phyloP scores from a whole-genome alignment of 495 filamentous ascomycete genomes.

The Coniosporium apollinis region DNA sequence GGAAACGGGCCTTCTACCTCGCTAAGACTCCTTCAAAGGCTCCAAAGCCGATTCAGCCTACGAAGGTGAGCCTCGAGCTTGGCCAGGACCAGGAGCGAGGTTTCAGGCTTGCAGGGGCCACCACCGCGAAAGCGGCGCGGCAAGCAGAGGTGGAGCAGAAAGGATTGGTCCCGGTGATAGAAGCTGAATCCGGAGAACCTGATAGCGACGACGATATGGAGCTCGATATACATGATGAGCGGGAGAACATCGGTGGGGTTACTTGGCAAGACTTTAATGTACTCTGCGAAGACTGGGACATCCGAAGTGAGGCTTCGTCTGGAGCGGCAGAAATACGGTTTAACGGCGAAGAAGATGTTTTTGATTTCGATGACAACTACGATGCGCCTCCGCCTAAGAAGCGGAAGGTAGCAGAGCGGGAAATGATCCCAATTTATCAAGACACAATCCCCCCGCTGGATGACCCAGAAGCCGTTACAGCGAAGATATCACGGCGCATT shows the following conservation, averaged over 20 bases:
- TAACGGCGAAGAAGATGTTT: no score
- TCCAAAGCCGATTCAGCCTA: constrained; percentile 66
- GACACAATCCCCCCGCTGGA: constrained; percentile 32
- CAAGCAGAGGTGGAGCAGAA: constrained; percentile 34
- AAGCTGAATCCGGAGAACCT: constrained; percentile 32
- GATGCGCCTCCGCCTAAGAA: constrained; percentile 26
- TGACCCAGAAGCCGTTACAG: constrained; percentile 43
- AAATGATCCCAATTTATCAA: constrained; percentile 14
- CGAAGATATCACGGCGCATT: constrained; percentile 54
- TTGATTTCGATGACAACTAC: constrained; percentile 19
- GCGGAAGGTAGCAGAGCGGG: no score
- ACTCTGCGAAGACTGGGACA: constrained; percentile 67
- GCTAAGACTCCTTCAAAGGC: constrained; percentile 53
- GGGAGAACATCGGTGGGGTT: constrained; percentile 48
- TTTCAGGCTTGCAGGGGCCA: constrained; percentile 46
- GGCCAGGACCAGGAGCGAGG: constrained; percentile 61
- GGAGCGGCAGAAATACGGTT: no score
- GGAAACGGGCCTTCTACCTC: constrained; percentile 51
- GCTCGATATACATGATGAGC: constrained; percentile 38
- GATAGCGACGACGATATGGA: constrained; percentile 36
- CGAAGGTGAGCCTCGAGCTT: constrained; percentile 74
- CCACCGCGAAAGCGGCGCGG: constrained; percentile 32
- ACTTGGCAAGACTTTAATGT: constrained; percentile 60
- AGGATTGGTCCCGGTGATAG: constrained; percentile 39
- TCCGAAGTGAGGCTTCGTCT: not conserved